These are phyloP conservation scores for Rhinocladiella similis DNA, from an alignment of 2,329 filamentous ascomycete genomes.

Conservation along the genomic window DNA sequence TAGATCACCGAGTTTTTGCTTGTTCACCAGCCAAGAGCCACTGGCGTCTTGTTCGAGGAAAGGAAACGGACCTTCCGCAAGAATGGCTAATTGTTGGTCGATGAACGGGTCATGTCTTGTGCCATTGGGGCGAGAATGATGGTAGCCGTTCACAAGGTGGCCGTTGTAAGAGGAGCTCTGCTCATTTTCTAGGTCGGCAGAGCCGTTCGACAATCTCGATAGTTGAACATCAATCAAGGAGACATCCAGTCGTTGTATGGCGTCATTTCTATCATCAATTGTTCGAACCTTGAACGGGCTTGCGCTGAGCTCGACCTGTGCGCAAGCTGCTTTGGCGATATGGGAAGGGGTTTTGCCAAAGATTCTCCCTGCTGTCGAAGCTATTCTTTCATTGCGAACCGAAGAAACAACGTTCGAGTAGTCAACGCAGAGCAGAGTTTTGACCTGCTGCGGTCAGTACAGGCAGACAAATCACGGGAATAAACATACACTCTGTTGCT, in stretches of 20 bases:
- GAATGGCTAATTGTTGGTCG: slow-evolving; percentile 49
- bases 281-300: slow-evolving; percentile 19
- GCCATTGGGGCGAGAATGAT: slow-evolving; percentile 5
- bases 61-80: slow-evolving; percentile 43
- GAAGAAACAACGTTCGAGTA: slow-evolving; percentile 17
- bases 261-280: not conserved
- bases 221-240: slow-evolving; percentile 7
- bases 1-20: slow-evolving; percentile 67
- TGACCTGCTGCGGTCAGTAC: slow-evolving; percentile 10
- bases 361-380: slow-evolving; percentile 10
- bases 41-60: slow-evolving; percentile 45
- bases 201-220: not conserved
- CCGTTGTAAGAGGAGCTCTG: slow-evolving; percentile 1
- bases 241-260: slow-evolving; percentile 9
- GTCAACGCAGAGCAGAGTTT: slow-evolving; percentile 19
- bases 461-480: not conserved
- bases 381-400: slow-evolving; percentile 19
- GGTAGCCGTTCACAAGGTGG: slow-evolving; percentile 10
- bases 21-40: slow-evolving; percentile 82
- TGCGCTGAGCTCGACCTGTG: slow-evolving; percentile 46
- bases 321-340: slow-evolving; percentile 26
- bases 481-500: slow-evolving; percentile 1
- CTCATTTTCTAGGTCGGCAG: not conserved
- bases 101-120: slow-evolving; percentile 4
- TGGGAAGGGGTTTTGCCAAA: slow-evolving; percentile 13